Percentiles rank a stretch among this genome's conserved stretches.
These are phyloP conservation scores for Blastobotrys americana DNA, from an alignment of 805 yeast species.

Conservation along the genomic window DNA sequence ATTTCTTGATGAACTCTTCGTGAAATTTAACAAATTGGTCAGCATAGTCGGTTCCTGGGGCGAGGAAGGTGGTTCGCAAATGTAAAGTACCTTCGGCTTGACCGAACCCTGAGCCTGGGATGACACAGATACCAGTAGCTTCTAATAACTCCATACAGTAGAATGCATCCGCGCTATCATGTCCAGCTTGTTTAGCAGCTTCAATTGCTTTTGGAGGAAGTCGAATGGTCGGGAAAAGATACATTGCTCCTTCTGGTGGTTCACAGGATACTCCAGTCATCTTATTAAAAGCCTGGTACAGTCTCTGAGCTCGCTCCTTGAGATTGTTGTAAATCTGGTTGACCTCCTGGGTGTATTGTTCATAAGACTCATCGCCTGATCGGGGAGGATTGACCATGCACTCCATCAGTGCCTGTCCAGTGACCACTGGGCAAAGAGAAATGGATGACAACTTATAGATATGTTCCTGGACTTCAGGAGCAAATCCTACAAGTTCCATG, in stretches of 20 bases:
- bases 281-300: constrained; percentile 62
- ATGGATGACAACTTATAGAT: constrained; percentile 84
- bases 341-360: constrained; percentile 57
- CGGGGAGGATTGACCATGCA: constrained; percentile 90
- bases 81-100: constrained; percentile 87
- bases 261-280: constrained; percentile 84
- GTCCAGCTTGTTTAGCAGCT: constrained; percentile 48
- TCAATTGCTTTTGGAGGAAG: constrained; percentile 57
- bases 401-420: constrained; percentile 91
- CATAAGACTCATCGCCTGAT: constrained; percentile 68
- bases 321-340: constrained; percentile 54
- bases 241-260: constrained; percentile 96
- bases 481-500: constrained; percentile 86
- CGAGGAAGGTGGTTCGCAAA: constrained; percentile 91
- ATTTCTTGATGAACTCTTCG: constrained; percentile 54
- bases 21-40: constrained; percentile 75
- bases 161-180: constrained; percentile 70
- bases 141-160: constrained; percentile 82
- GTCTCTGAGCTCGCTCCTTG: constrained; percentile 50
- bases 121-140: constrained; percentile 89
- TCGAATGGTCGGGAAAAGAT: constrained; percentile 74
- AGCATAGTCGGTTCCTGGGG: constrained; percentile 92
- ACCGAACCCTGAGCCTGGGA: constrained; percentile 97
- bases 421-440: constrained; percentile 86
- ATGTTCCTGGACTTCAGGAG: constrained; percentile 57